These are phyloP conservation scores for Prunus padus DNA, from an alignment of 306 rosid species.

Conservation along the genomic window DNA sequence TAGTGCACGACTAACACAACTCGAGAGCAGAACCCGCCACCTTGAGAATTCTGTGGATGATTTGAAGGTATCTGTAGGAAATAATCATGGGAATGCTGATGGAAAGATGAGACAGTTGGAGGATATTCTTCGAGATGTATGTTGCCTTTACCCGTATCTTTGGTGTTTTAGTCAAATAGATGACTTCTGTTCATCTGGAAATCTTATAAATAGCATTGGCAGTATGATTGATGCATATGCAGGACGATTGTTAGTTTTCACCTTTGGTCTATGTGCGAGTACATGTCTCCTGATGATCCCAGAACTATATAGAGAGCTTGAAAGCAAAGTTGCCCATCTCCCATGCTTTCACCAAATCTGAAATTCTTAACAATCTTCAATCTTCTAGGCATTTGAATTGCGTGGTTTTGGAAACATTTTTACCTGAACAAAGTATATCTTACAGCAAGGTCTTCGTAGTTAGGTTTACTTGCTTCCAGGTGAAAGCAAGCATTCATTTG, in stretches of 20 bases:
- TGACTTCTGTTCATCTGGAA: background rate
- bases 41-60: constrained; percentile 80
- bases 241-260: background rate
- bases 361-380: background rate
- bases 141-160: constrained; percentile 15
- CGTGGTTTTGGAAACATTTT: background rate
- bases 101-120: constrained; percentile 78
- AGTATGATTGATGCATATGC: background rate
- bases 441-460: background rate
- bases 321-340: background rate
- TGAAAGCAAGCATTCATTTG: background rate
- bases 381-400: background rate
- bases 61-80: constrained; percentile 70
- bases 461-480: background rate
- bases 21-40: constrained; percentile 69
- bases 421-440: background rate
- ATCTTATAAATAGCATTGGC: background rate
- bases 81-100: constrained; percentile 72
- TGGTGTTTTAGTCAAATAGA: constrained; percentile 21
- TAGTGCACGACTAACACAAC: constrained; percentile 72
- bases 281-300: background rate
- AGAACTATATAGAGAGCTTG: background rate
- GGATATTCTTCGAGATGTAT: constrained; percentile 83
- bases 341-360: background rate
- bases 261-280: background rate